Base-by-base conservation (phyloP, 306 rosid species). In the Lablab purpureus region DNA sequence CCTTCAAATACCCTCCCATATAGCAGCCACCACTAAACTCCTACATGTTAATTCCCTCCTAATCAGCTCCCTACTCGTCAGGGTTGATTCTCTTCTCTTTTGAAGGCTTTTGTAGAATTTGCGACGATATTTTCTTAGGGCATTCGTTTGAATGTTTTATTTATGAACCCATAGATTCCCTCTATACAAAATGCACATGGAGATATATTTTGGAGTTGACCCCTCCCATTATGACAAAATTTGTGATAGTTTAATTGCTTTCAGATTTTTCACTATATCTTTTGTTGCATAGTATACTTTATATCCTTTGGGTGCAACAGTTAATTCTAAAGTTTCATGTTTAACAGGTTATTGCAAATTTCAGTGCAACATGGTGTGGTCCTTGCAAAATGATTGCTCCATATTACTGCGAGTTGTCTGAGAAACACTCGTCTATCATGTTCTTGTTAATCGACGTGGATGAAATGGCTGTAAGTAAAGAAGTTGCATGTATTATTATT, bases 321-420 rank as follows among this genome's bases (percentile, higher is more conserved):
- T 22, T 58, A 54, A 78, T 73, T 58, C 73, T 50, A 67, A 51
- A 71, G 75, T 66, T 83, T 36, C 32, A 62, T 77, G 64, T 59
- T 80, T 67, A 70, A 83, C 92, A 93, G 98, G 91, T 93, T 77
- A 66, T 93, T 76, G 98, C 93, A 23, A 93, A 91, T 87, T 89
- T 93, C 94, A 93, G 94, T 76, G 98, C 98, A 46, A 81, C 90
- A 6, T 93, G 97, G 98, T 93, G 98, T 67, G 94, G 94, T 77
- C 98, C 98, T 55, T 93, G 98, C 81, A 93, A 85, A 87, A 45
- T 82, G 85, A 77, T 91, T 75, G 92, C 95, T 6, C 95, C 95
- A 10, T 86, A 78, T 72, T 90, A 66, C 49, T 0, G 84, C 37
- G 90, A 91, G 87, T 80, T 93, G 72, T 91, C 97, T 2, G 92